Evolutionary conservation across 805 yeast genomes (phyloP).

Genomic region (Wickerhamomyces canadensis): DNA sequence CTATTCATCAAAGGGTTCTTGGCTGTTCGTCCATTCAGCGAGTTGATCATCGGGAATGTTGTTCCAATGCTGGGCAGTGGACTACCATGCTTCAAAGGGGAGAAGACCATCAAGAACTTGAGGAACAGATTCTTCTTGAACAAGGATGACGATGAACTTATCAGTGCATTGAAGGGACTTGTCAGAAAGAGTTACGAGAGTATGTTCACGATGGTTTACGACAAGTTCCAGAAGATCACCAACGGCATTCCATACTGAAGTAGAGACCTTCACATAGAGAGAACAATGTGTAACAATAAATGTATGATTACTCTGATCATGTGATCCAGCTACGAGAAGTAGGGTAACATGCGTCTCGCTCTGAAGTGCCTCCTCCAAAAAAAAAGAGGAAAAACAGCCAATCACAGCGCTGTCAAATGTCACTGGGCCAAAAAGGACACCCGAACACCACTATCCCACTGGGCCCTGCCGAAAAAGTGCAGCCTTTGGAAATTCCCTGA

Average conservation of each 20-base stretch:
- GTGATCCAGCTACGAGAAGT: no score
- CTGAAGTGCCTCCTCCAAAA: no score
- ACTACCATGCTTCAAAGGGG: conserved; percentile 89
- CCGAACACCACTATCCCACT: no score
- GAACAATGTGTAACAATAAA: neutral
- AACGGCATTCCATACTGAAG: conserved; percentile 89
- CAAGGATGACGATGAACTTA: conserved; percentile 82
- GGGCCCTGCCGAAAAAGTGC: no score
- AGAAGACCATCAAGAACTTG: conserved; percentile 71
- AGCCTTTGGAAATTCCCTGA: no score
- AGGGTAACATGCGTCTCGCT: no score
- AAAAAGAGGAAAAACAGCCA: no score
- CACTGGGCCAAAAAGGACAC: no score
- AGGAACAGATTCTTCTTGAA: conserved; percentile 74
- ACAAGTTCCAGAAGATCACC: conserved; percentile 93
- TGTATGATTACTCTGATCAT: no score
- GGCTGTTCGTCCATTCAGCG: conserved; percentile 84
- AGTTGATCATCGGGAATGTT: conserved; percentile 77
- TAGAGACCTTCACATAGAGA: conserved; percentile 18
- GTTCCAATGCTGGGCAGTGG: conserved; percentile 93
- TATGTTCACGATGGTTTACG: conserved; percentile 88
- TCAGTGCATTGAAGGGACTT: conserved; percentile 65
- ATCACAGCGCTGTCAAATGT: no score
- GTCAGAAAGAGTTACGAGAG: conserved; percentile 82
- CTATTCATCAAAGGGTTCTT: conserved; percentile 89